Percentiles rank a stretch among this genome's conserved stretches.
Evolutionary conservation across 192 early-diverging fungal species (phyloP).

Genomic region (Umbelopsis ramanniana): DNA sequence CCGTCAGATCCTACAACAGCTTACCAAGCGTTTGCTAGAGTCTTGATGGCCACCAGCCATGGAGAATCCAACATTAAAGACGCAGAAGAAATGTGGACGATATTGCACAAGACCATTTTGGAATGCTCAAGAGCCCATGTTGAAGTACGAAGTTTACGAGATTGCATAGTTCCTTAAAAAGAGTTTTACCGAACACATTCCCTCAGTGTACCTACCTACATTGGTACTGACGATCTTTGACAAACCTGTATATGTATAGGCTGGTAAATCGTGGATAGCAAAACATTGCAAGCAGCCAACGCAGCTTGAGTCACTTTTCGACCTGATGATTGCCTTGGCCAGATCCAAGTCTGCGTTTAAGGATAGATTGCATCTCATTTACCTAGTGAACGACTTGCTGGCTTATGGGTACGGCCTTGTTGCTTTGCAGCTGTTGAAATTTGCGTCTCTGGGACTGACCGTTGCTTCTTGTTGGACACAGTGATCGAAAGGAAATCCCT

Average conservation of each 20-base stretch:
- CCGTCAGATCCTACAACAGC: not conserved
- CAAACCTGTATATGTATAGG: slow-evolving; percentile 34
- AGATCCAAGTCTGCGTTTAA: slow-evolving; percentile 43
- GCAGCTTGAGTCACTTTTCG: slow-evolving; percentile 41
- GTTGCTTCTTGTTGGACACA: not conserved
- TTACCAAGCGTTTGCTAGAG: not conserved
- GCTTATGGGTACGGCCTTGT: slow-evolving; percentile 47
- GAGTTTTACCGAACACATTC: too few species aligned
- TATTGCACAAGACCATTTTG: slow-evolving; percentile 50
- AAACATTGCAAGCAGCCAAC: slow-evolving; percentile 45
- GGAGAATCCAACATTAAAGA: slow-evolving; percentile 18
- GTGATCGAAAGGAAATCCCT: slow-evolving; percentile 45
- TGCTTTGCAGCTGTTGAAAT: not conserved
- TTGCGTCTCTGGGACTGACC: too few species aligned
- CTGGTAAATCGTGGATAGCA: slow-evolving; percentile 56
- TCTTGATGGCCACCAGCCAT: not conserved
- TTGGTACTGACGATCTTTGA: not conserved
- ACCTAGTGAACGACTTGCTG: slow-evolving; percentile 56
- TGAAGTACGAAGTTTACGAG: slow-evolving; percentile 40
- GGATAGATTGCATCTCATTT: slow-evolving; percentile 54
- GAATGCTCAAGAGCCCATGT: slow-evolving; percentile 61
- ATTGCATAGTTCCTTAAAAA: not conserved
- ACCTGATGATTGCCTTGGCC: slow-evolving; percentile 47
- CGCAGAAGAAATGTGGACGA: slow-evolving; percentile 31
- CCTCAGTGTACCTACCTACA: too few species aligned